These are phyloP conservation scores for Triticum timopheevii DNA, from an alignment of 176 grass and related monocot species.

Conservation along the genomic window DNA sequence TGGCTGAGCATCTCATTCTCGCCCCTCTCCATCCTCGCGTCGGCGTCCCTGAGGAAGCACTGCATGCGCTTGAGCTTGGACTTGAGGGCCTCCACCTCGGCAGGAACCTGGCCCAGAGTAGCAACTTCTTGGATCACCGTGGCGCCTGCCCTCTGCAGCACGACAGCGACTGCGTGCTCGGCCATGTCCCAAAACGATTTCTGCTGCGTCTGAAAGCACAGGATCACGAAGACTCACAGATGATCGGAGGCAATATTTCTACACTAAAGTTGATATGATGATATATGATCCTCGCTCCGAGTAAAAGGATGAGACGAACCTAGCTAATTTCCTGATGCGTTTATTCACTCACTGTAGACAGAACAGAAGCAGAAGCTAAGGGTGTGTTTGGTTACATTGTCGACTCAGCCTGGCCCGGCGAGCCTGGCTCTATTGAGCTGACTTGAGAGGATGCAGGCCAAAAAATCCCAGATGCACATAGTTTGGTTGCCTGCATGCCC, in stretches of 20 bases:
- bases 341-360: too few species aligned
- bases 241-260: neutral
- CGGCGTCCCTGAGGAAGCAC: neutral
- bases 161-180: neutral
- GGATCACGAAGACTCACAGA: neutral
- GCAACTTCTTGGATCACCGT: neutral
- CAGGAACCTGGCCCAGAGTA: neutral
- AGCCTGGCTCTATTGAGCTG: too few species aligned
- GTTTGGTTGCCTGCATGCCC: too few species aligned
- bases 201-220: neutral
- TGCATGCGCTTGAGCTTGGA: conserved; percentile 12
- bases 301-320: too few species aligned
- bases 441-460: too few species aligned
- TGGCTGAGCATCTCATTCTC: neutral
- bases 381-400: too few species aligned
- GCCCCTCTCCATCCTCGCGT: conserved; percentile 11
- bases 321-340: too few species aligned
- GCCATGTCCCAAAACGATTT: neutral
- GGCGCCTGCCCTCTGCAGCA: neutral
- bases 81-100: conserved; percentile 10
- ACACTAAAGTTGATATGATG: neutral
- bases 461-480: too few species aligned
- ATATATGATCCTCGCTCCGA: too few species aligned
- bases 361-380: too few species aligned
- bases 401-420: too few species aligned